Evolutionary conservation across 352 stramenopile species (phyloP), one percentile per base, ranked within the genome.

Genomic region (Blastocystis sp.): DNA sequence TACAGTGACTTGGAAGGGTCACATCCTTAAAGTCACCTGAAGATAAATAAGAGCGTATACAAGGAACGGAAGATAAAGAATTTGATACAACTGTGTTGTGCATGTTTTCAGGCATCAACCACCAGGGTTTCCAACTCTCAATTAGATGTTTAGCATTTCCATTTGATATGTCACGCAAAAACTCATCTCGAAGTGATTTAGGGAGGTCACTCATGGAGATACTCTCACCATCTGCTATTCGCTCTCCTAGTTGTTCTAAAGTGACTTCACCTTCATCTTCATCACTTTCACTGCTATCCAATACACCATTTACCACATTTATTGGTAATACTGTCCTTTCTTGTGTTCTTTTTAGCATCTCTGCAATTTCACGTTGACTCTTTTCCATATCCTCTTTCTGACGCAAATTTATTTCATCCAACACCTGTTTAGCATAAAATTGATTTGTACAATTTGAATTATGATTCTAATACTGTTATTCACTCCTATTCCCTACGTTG

Each of bases 321-420:
- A 88, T 30, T 30, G 62, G 62, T 15, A 58, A 33, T 0, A 54
- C 35, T 17, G 68, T 68, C 37, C 59, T 13, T 88, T 88, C 77
- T 42, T 68, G n/a, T 9, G 40, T 59, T 17, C 62, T 24, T 17
- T 60, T 9, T 9, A 88, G 15, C 27, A 88, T 78, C 22, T 68
- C 77, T 24, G 37, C 48, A 24, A 88, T 88, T 35, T 33, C 54
- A 4, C 22, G 24, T 19, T 48, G 4, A 70, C 37, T 78, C 54
- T 77, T 76, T 9, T 88, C 24, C n/a, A 75, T 73, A 44, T 88
- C 77, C 48, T 88, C 77, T 59, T 88, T 68, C 48, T 88, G 77
- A 30, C 77, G 58, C 42, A 88, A 53, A 0, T 11, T 40, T 2
- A 88, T 88, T 27, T 88, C 77, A 42, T 88, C 77, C 17, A 88